phyloP scores from a whole-genome alignment of 805 yeast species.

The Yarrowia osloensis region DNA sequence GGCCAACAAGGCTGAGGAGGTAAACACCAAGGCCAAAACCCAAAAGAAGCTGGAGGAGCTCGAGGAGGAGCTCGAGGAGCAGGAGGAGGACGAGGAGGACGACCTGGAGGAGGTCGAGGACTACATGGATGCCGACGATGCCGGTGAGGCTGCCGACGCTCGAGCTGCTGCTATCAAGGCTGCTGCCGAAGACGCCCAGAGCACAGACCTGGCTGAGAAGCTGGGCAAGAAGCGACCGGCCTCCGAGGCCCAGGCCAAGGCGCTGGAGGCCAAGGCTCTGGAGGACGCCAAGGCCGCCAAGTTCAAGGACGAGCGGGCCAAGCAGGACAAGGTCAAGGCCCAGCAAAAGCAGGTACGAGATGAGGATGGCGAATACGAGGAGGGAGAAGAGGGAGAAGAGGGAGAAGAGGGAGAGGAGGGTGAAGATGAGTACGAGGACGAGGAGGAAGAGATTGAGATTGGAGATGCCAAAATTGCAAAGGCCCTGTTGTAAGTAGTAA shows the following conservation, averaged over 20 bases:
- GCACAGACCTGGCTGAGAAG: background rate
- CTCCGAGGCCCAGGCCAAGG: conserved; percentile 9
- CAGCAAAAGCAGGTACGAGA: conserved; percentile 16
- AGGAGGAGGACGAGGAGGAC: conserved; percentile 20
- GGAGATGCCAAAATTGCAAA: conserved; percentile 9
- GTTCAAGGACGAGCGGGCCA: conserved; percentile 27
- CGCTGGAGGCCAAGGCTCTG: background rate
- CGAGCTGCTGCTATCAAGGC: conserved; percentile 1
- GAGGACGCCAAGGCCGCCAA: conserved; percentile 26
- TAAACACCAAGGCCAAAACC: background rate
- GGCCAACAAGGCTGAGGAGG: background rate
- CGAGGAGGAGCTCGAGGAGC: conserved; percentile 6
- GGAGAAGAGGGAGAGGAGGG: no score
- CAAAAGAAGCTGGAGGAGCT: conserved; percentile 3
- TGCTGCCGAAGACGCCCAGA: background rate
- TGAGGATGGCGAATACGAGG: background rate
- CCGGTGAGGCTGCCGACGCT: background rate
- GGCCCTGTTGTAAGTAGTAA: conserved; percentile 10
- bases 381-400: background rate
- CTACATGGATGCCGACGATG: background rate
- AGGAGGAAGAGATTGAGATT: conserved; percentile 2
- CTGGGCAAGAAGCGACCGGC: conserved; percentile 14
- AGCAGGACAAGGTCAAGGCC: conserved; percentile 24
- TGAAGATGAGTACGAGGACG: background rate
- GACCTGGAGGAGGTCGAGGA: conserved; percentile 3